Base-by-base conservation (phyloP, 345 rosid genomes). In the Turnera subulata region DNA sequence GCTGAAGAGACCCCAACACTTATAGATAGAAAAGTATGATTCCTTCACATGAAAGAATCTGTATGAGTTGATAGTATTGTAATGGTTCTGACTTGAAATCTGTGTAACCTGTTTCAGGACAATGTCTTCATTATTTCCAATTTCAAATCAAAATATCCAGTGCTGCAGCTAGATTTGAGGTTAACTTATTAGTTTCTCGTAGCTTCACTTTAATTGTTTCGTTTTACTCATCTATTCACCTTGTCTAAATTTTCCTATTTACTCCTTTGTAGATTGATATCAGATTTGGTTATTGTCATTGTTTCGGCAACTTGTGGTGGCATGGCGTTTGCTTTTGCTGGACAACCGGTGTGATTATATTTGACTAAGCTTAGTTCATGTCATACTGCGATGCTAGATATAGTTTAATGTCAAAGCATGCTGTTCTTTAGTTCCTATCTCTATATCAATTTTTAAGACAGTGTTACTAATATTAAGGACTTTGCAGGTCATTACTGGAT, bases 281-380 rank as follows among this genome's bases (percentile, higher is more conserved):
- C 99, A 50, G 97, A 89, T 82, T 74, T 86, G 77, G 99, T 89
- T 10, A 90, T 92, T 62, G 91, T 86, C 82, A 92, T 89, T 68
- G 97, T 92, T 66, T 92, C 97, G 69, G 99, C 97, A 61, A 85
- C 97, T 73, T 92, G 95, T 72, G 99, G 97, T 75, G 99, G 99
- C 61, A 86, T 92, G 64, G 99, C 97, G 45, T 92, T 92, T 78
- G 99, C 97, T 56, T 92, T 93, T 75, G 95, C 96, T 80, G 97
- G 99, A 66, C 99, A 89, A 73, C 96, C 96, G 83, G 99, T 92
- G 54, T 70, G 91, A 37, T 25, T 51, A 57, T 24, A 50, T 22
- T 53, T 66, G 42, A 43, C 77, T 63, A 25, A 55, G 53, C 57
- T 58, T 46, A 54, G 56, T 63, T 50, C 42, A 50, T 59, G 49